Evolutionary conservation across 495 filamentous ascomycete genomes (phyloP), one percentile per base, ranked within the genome.

Genomic region (Cladorrhinum samala): DNA sequence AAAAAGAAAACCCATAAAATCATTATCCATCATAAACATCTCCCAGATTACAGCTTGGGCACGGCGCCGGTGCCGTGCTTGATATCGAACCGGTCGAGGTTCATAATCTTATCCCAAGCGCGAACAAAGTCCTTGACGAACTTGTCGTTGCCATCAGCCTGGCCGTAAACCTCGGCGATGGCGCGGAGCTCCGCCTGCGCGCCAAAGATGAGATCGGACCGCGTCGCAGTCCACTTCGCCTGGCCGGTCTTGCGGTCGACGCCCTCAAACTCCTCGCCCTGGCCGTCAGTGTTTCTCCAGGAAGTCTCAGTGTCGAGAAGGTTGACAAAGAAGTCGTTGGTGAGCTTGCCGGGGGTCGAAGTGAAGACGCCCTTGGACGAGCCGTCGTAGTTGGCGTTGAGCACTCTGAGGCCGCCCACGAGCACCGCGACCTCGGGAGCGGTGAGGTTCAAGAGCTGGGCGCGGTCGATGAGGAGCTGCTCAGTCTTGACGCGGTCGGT

Each of bases 261-360:
- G 38, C 83, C 85, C 61, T 85, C 79, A 59, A 77, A 88, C 40
- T 74, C 14, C 50, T 86, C 83, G 46, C 65, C 60, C 59, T 69
- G 58, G 46, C 52, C 59, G 45, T 68, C 69, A 11, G 61, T 64
- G 14, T 78, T 53, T 73, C 82, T 82, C 85, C 84, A 87, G 20
- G 61, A 71, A 1, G 81, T 85, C 72, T 63, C 69, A 64, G 76
- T 77, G 62, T 88, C 85, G 9, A 88, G 73, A 21, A 88, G 74
- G 72, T 87, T 87, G 63, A 83, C 77, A 62, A 88, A 88, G 76
- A 84, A 88, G 71, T 88, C 85, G 63, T 85, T 86, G 66, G 81
- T 85, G 54, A 88, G 77, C 63, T 78, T 67, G 47, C 85, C 85
- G 0, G 84, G 82, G 16, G 68, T 70, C 53, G 72, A 67, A 51